Conservation (phyloP, 441 rosid species). For the Erodium moschatum region DNA sequence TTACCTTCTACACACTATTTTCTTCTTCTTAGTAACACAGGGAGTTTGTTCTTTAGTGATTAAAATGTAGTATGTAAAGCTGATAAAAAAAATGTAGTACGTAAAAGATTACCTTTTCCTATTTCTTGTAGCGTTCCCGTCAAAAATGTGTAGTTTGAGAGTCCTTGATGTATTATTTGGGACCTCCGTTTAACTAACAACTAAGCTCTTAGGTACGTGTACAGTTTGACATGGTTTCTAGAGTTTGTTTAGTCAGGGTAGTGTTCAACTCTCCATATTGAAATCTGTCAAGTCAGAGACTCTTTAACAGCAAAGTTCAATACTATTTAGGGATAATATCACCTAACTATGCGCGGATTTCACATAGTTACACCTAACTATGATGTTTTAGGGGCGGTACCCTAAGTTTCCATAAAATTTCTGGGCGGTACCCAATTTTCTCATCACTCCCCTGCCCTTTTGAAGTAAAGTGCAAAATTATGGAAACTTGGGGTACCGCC, state of each 20-base stretch:
- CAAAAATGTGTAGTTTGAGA: not conserved
- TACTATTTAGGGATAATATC: too few species aligned
- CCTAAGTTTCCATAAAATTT: too few species aligned
- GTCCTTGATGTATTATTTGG: not conserved
- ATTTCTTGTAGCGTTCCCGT: not conserved
- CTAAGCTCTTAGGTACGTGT: not conserved
- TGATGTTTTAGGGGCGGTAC: too few species aligned
- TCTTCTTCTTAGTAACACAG: not conserved
- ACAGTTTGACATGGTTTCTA: not conserved
- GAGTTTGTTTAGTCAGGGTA: not conserved
- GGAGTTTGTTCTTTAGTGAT: slow-evolving; percentile 1
- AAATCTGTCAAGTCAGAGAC: not conserved
- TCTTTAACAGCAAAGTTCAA: not conserved
- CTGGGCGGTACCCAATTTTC: too few species aligned
- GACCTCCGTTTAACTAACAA: not conserved
- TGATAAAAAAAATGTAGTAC: not conserved
- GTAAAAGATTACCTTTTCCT: not conserved
- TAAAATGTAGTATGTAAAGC: not conserved
- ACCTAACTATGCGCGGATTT: too few species aligned
- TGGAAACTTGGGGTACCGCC: too few species aligned
- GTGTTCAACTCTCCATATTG: not conserved
- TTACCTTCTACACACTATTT: not conserved
- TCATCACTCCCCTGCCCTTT: too few species aligned
- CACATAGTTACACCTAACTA: too few species aligned
- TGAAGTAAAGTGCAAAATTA: too few species aligned